These are phyloP conservation scores for Hypoxylon crocopeplum DNA, from an alignment of 495 filamentous ascomycete genomes.

Conservation along the genomic window DNA sequence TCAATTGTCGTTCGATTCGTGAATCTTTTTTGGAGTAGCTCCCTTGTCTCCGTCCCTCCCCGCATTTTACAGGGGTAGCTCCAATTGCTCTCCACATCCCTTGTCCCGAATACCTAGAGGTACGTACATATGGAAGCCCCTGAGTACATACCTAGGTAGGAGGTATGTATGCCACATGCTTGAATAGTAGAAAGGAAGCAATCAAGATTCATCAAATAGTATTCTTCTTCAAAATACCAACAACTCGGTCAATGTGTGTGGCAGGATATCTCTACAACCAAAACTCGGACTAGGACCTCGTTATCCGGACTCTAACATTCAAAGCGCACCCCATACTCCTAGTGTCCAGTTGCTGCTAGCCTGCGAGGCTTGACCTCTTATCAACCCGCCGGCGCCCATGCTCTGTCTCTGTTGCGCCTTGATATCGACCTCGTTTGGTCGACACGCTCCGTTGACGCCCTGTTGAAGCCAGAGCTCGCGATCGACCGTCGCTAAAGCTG, in stretches of 20 bases:
- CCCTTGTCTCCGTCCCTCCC: background rate
- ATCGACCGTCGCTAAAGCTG: conserved; percentile 82
- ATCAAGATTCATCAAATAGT: background rate
- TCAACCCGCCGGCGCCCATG: conserved; percentile 63
- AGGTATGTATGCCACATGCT: background rate
- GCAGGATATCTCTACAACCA: conserved; percentile 35
- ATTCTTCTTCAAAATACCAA: conserved; percentile 5
- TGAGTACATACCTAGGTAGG: no score
- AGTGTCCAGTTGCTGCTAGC: conserved; percentile 78
- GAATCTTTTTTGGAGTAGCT: conserved; percentile 35
- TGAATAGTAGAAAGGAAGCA: background rate
- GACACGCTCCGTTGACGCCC: conserved; percentile 73
- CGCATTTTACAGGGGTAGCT: conserved; percentile 35
- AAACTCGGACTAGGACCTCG: no score
- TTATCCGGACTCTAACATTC: background rate
- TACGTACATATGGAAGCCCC: no score
- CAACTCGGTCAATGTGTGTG: conserved; percentile 6
- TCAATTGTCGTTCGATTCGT: conserved; percentile 16
- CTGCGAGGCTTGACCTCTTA: conserved; percentile 56
- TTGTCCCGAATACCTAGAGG: background rate
- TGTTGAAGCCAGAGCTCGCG: conserved; percentile 82
- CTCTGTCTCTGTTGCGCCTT: conserved; percentile 65
- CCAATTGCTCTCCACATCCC: background rate
- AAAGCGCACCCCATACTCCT: conserved; percentile 71
- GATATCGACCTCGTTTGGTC: conserved; percentile 64